phyloP scores from a whole-genome alignment of 768 basidiomycete species.

The Asterophora lycoperdoides region DNA sequence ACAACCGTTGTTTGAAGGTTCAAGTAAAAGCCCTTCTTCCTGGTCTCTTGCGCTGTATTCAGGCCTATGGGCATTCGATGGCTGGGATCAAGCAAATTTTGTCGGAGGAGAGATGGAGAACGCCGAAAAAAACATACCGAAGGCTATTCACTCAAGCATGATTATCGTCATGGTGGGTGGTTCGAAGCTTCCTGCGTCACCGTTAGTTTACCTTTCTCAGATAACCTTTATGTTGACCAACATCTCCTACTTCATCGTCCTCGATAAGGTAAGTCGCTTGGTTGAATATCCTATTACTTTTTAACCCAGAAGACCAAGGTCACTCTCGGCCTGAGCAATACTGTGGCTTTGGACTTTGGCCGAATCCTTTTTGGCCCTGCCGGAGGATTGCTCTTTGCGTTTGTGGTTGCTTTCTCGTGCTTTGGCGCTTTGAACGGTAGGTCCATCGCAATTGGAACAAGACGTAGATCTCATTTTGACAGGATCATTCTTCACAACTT shows the following conservation, averaged over 20 bases:
- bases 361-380: conserved; percentile 77
- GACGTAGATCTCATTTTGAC: conserved; percentile 9
- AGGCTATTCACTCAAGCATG: conserved; percentile 92
- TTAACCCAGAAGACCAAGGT: conserved; percentile 29
- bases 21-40: conserved; percentile 72
- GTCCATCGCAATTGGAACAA: conserved; percentile 1
- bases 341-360: conserved; percentile 90
- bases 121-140: conserved; percentile 81
- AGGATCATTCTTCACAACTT: conserved; percentile 71
- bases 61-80: conserved; percentile 93
- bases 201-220: conserved; percentile 30
- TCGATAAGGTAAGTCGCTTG: conserved; percentile 60
- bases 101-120: conserved; percentile 86
- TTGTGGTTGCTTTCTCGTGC: conserved; percentile 91
- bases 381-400: conserved; percentile 85
- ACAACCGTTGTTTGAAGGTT: conserved; percentile 64
- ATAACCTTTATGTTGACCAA: conserved; percentile 78
- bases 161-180: conserved; percentile 62
- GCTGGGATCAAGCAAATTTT: conserved; percentile 93
- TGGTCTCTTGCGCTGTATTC: conserved; percentile 96
- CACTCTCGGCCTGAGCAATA: conserved; percentile 75
- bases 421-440: conserved; percentile 91
- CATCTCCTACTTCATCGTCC: conserved; percentile 86
- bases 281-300: conserved; percentile 3
- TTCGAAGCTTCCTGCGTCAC: conserved; percentile 1